These are phyloP conservation scores for Metschnikowia shivogae DNA, from an alignment of 805 yeast species.

Conservation along the genomic window DNA sequence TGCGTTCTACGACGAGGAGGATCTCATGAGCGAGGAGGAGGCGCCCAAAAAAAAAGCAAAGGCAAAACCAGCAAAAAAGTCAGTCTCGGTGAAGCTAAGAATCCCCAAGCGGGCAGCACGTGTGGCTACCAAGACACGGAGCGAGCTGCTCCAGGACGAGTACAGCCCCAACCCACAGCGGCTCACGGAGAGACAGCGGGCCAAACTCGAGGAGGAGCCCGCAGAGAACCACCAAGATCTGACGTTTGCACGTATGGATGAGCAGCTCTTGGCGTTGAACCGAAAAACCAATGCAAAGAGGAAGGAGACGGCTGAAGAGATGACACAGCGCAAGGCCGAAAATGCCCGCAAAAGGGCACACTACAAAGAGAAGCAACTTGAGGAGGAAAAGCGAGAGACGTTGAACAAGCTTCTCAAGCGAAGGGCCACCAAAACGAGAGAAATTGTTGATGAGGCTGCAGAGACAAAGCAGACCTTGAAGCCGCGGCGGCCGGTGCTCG, in stretches of 20 bases:
- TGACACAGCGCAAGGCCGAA: slow-evolving; percentile 77
- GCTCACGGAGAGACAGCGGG: slow-evolving; percentile 56
- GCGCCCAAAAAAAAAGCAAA: slow-evolving; percentile 5
- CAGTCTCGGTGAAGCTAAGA: slow-evolving; percentile 13
- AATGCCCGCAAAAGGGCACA: slow-evolving; percentile 85
- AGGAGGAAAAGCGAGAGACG: slow-evolving; percentile 91
- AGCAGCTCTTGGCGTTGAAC: slow-evolving; percentile 19
- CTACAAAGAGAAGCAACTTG: slow-evolving; percentile 72
- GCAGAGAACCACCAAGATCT: slow-evolving; percentile 16
- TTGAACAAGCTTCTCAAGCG: slow-evolving; percentile 79
- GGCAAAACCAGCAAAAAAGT: slow-evolving; percentile 16
- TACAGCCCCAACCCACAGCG: slow-evolving; percentile 45
- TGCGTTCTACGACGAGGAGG: slow-evolving; percentile 37
- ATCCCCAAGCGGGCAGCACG: slow-evolving; percentile 11
- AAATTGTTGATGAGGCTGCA: slow-evolving; percentile 28
- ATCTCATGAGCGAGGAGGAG: slow-evolving; percentile 26
- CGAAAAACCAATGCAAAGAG: slow-evolving; percentile 45
- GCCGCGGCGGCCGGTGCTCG: slow-evolving; percentile 40
- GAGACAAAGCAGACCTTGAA: slow-evolving; percentile 20
- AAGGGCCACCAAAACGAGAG: slow-evolving; percentile 71
- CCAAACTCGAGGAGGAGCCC: slow-evolving; percentile 34
- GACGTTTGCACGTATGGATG: slow-evolving; percentile 29
- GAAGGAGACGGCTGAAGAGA: slow-evolving; percentile 76
- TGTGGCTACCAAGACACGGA: slow-evolving; percentile 6
- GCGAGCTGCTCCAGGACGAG: slow-evolving; percentile 36